Evolutionary conservation across 164 flowering plant species (phyloP).

Genomic region (Dillenia suffruticosa): DNA sequence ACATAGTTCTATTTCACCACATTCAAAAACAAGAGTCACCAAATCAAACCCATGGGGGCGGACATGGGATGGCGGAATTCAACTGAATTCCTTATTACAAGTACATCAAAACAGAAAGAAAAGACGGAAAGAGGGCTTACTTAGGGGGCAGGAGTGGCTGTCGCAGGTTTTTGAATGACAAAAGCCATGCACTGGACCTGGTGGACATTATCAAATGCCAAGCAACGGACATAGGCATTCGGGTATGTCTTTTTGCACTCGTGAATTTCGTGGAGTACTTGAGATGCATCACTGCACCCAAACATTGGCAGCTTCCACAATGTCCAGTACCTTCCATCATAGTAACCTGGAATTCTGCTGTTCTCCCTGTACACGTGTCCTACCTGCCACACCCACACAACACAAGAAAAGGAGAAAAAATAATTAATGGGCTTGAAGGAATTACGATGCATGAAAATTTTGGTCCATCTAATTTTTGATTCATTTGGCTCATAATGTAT

Average conservation of each 20-base stretch:
- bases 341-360: conserved; percentile 67
- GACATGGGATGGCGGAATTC: too few species aligned
- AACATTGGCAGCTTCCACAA: conserved; percentile 84
- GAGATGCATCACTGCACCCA: conserved; percentile 62
- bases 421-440: background rate
- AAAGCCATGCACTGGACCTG: conserved; percentile 78
- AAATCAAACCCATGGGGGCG: too few species aligned
- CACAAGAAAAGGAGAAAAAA: background rate
- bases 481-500: too few species aligned
- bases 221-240: conserved; percentile 61
- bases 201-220: conserved; percentile 52
- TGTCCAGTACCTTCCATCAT: conserved; percentile 82
- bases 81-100: too few species aligned
- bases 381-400: conserved; percentile 22
- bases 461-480: too few species aligned
- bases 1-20: too few species aligned
- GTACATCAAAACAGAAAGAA: too few species aligned
- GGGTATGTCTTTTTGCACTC: conserved; percentile 67
- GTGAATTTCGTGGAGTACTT: conserved; percentile 52
- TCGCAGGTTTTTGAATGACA: conserved; percentile 59
- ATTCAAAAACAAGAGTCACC: too few species aligned
- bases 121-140: too few species aligned
- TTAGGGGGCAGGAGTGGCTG: conserved; percentile 1
- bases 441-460: background rate
- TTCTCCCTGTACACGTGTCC: conserved; percentile 49